Percentiles rank a stretch among this genome's conserved stretches.
Conservation (phyloP, 768 basidiomycete genomes). For the Calocera cornea region DNA sequence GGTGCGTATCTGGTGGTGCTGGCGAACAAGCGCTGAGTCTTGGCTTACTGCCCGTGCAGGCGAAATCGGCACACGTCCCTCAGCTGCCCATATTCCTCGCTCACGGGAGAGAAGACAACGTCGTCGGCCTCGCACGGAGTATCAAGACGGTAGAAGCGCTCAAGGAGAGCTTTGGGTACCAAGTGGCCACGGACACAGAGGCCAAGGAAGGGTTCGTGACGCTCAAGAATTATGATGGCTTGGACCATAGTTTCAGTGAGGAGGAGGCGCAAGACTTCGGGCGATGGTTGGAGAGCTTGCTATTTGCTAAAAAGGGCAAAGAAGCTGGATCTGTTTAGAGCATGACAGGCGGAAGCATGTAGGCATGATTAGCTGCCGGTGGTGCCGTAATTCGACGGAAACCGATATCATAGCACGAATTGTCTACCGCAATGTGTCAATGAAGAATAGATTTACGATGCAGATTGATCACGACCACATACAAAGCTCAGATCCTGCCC, state of each 20-base stretch:
- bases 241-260: not conserved
- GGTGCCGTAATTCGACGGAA: too few species aligned
- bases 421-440: too few species aligned
- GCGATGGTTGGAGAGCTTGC: not conserved
- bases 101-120: not conserved
- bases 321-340: too few species aligned
- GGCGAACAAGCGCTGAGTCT: too few species aligned
- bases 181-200: not conserved
- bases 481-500: too few species aligned
- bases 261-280: not conserved
- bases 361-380: too few species aligned
- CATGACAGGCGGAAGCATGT: too few species aligned
- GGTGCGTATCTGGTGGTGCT: not conserved
- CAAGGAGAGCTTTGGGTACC: not conserved
- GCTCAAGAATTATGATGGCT: not conserved
- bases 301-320: not conserved
- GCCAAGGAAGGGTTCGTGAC: not conserved
- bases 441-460: too few species aligned
- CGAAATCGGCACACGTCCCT: not conserved
- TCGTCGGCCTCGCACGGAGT: not conserved
- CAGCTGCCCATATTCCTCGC: not conserved
- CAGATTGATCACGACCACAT: too few species aligned
- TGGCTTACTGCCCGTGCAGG: not conserved
- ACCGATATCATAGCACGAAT: too few species aligned
- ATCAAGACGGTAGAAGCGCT: not conserved